Conservation (phyloP, 352 stramenopile species). For the Pythium phragmiticola region DNA sequence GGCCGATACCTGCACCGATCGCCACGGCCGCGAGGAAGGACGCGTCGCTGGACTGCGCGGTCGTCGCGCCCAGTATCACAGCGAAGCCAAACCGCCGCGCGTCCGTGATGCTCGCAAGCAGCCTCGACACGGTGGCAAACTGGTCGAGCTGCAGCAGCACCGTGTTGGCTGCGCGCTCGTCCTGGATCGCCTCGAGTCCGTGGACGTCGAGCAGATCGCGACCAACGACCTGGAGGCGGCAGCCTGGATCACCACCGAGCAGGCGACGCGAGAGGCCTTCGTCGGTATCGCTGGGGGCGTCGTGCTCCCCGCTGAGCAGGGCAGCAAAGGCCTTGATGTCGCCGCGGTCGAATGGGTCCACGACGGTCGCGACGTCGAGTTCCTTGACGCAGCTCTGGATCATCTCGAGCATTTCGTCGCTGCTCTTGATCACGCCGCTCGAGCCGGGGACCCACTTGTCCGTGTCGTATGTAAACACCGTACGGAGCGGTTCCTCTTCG, state of each 20-base stretch:
- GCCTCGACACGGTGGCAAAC: constrained; percentile 49
- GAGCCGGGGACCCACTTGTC: constrained; percentile 62
- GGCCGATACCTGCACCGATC: constrained; percentile 47
- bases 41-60: constrained; percentile 23
- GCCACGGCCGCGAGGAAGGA: constrained; percentile 47
- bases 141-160: constrained; percentile 44
- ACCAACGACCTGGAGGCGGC: constrained; percentile 50
- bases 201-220: constrained; percentile 35
- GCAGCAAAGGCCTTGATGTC: constrained; percentile 55
- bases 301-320: constrained; percentile 50
- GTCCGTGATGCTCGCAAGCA: constrained; percentile 42
- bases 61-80: constrained; percentile 47
- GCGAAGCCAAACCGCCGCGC: constrained; percentile 51
- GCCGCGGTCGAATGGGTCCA: constrained; percentile 59
- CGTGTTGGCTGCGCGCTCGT: constrained; percentile 63
- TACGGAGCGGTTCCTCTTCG: background rate
- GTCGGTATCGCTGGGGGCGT: constrained; percentile 19
- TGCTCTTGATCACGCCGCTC: constrained; percentile 44
- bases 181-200: constrained; percentile 41
- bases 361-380: constrained; percentile 47
- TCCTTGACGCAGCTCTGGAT: constrained; percentile 49
- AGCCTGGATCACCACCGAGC: constrained; percentile 46
- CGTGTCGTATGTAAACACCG: constrained; percentile 57
- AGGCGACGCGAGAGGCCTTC: background rate
- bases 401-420: constrained; percentile 63